These are phyloP conservation scores for Solanum appendiculatum DNA, from an alignment of 257 asterid species.

Conservation along the genomic window DNA sequence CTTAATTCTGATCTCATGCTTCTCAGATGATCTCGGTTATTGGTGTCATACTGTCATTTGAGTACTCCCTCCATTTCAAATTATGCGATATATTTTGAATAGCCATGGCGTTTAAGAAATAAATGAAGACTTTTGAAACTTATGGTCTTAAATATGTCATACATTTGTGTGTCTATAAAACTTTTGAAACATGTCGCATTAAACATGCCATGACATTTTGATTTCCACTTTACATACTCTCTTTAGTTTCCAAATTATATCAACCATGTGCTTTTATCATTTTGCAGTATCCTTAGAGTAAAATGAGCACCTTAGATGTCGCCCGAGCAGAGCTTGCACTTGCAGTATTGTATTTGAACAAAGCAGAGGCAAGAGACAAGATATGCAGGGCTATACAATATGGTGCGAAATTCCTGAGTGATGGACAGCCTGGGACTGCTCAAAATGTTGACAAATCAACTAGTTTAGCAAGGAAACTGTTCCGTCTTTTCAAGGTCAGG, in stretches of 20 bases:
- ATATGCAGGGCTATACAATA: constrained; percentile 98
- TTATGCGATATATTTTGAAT: background rate
- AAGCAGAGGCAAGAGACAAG: constrained; percentile 98
- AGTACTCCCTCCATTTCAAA: background rate
- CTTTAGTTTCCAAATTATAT: background rate
- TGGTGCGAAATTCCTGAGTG: constrained; percentile 87
- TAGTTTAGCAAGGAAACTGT: constrained; percentile 89
- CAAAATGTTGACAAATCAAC: constrained; percentile 88
- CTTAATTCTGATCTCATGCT: background rate
- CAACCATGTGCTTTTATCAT: constrained; percentile 3
- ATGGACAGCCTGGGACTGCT: constrained; percentile 86
- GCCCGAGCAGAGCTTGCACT: constrained; percentile 89
- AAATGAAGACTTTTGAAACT: background rate
- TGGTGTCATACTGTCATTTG: background rate
- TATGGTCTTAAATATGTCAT: background rate
- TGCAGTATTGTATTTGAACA: constrained; percentile 81
- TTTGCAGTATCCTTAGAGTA: constrained; percentile 24
- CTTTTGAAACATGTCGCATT: background rate
- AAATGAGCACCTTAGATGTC: constrained; percentile 70
- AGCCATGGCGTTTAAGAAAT: background rate
- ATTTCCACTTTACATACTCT: background rate
- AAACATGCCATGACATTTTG: background rate
- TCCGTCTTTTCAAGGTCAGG: constrained; percentile 87
- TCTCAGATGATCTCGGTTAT: background rate
- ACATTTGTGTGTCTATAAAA: background rate